Base-by-base conservation (phyloP, 805 yeast genomes). In the Metschnikowia rubicola region DNA sequence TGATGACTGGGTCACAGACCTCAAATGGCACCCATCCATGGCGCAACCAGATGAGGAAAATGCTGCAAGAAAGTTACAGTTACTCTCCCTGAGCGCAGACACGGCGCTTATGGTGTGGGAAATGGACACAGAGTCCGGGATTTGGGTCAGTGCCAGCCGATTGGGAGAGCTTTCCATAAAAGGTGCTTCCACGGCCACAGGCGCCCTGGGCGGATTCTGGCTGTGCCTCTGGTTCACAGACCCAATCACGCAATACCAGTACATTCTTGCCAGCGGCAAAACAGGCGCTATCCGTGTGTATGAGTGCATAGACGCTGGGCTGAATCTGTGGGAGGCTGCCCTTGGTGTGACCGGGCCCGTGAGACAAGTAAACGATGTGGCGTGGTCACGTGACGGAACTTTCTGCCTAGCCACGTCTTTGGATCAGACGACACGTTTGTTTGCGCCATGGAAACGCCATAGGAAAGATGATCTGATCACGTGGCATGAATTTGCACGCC, bases 131-230 rank as follows among this genome's bases (percentile, higher is more conserved):
- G 74, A 78, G 2, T 86, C 96, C 6, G 97, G 97, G 3, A 83
- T 94, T 39, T 94, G 99, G 99, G 74, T 87, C 17, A 86, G 95
- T 43, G 75, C 76, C 8, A 71, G 83, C 15, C 73, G 98, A 55
- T 69, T 94, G 15, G 99, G 99, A 39, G 98, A 95, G 58, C 75
- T 94, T 50, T 85, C 96, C 37, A 86, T 90, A 41, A 92, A 94
- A 66, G 99, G 99, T 58, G 97, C 99, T 0, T 86, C 96, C 4
- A 90, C 99, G 0, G 99, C 99, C 4, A 94, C 99, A 0, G 99
- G 99, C 7, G 86, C 99, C 0, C 82, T 82, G 8, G 84, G 84
- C 34, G 84, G 84, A 1, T 80, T 80, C 56, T 80, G 82, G 81
- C 71, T 77, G 5, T 73, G 79, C 38, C 59, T 84, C 26, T 94